A percentile compares a stretch with the other conserved stretches of the same genome.
These are phyloP conservation scores for Starmera amethionina DNA, from an alignment of 805 yeast genomes.

Conservation along the genomic window DNA sequence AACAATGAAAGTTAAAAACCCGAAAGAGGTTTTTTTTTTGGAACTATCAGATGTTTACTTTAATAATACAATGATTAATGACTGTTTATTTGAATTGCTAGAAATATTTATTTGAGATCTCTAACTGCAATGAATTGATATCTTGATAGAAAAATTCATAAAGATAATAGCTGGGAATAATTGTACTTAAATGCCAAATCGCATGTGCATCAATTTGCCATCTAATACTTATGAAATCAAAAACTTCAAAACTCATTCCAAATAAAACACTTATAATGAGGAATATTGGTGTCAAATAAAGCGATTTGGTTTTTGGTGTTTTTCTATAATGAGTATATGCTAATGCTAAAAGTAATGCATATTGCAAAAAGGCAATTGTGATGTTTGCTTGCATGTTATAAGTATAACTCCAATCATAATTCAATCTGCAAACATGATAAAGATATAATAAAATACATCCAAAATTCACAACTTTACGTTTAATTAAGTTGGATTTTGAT, in stretches of 20 bases:
- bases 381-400: constrained; percentile 92
- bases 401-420: constrained; percentile 76
- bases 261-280: constrained; percentile 42
- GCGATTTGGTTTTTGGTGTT: constrained; percentile 6
- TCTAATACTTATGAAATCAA: constrained; percentile 72
- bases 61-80: too few relatives aligned
- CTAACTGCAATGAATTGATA: constrained; percentile 26
- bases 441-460: constrained; percentile 42
- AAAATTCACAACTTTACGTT: constrained; percentile 27
- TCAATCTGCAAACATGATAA: constrained; percentile 57
- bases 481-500: constrained; percentile 13
- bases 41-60: too few relatives aligned
- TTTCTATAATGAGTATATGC: constrained; percentile 21
- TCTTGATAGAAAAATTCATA: constrained; percentile 50
- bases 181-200: constrained; percentile 86
- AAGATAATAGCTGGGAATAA: constrained; percentile 70
- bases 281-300: constrained; percentile 37
- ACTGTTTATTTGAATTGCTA: neutral
- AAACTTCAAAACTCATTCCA: constrained; percentile 85
- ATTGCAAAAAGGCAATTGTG: constrained; percentile 66
- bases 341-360: constrained; percentile 28
- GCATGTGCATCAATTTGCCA: constrained; percentile 85
- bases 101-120: neutral
- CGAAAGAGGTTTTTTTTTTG: too few relatives aligned
- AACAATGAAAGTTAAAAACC: neutral